These are phyloP conservation scores for Arachis stenosperma DNA, from an alignment of 306 rosid species.

Conservation along the genomic window DNA sequence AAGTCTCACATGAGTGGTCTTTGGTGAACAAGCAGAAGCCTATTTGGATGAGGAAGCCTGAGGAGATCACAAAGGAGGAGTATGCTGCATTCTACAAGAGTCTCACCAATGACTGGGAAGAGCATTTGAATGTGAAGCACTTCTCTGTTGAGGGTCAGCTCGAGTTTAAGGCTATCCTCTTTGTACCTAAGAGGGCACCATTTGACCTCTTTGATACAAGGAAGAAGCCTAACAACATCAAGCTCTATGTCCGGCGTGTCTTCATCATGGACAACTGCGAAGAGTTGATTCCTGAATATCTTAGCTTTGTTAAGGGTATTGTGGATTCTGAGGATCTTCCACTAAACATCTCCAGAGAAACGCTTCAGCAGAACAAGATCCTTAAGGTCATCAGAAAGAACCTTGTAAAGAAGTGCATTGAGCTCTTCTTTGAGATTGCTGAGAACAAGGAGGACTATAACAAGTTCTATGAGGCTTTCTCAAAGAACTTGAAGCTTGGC, in stretches of 20 bases:
- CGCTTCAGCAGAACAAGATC: conserved; percentile 91
- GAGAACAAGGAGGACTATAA: conserved; percentile 96
- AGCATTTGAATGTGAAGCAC: conserved; percentile 87
- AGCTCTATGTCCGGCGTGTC: conserved; percentile 84
- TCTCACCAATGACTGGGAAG: conserved; percentile 97
- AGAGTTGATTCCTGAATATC: conserved; percentile 92
- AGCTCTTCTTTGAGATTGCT: conserved; percentile 85
- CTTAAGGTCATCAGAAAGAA: conserved; percentile 90
- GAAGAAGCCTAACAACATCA: conserved; percentile 96
- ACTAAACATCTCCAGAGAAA: conserved; percentile 87
- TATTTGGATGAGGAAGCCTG: conserved; percentile 98
- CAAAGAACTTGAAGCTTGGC: conserved; percentile 87
- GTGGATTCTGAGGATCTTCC: conserved; percentile 98
- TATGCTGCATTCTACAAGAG: conserved; percentile 93
- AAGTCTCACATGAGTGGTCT: conserved; percentile 87
- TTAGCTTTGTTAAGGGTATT: conserved; percentile 85
- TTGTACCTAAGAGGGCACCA: conserved; percentile 95
- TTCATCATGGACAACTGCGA: conserved; percentile 98
- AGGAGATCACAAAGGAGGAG: conserved; percentile 84
- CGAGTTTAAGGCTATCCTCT: conserved; percentile 90
- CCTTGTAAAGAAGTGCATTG: conserved; percentile 86
- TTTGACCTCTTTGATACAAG: conserved; percentile 88
- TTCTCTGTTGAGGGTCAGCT: conserved; percentile 98
- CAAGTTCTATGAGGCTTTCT: conserved; percentile 88
- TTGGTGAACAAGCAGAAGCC: conserved; percentile 97